Evolutionary conservation across 108 stramenopile species (phyloP).

Genomic region (Cylindrotheca fusiformis): DNA sequence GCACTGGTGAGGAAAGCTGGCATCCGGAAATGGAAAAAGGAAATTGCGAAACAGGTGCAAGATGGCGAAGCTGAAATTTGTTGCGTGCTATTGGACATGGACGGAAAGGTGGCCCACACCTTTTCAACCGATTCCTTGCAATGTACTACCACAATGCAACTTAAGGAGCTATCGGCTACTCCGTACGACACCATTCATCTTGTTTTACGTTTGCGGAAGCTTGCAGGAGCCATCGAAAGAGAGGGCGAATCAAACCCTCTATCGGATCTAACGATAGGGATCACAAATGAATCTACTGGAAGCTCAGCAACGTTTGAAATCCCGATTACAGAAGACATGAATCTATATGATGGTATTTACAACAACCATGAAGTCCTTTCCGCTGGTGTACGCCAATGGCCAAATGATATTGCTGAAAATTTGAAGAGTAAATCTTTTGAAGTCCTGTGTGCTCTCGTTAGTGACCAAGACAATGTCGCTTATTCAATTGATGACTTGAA

Average conservation of each 20-base stretch:
- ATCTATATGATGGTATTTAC: background rate
- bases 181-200: no score
- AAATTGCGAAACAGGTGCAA: conserved; percentile 16
- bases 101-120: no score
- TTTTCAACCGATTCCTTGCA: no score
- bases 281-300: no score
- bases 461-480: background rate
- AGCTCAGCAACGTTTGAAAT: no score
- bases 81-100: conserved; percentile 21
- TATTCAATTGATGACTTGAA: background rate
- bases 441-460: background rate
- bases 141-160: no score
- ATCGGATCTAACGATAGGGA: no score
- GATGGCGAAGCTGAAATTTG: conserved; percentile 18
- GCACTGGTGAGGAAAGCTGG: conserved; percentile 20
- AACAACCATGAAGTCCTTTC: background rate
- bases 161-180: no score
- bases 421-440: background rate
- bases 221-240: no score
- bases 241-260: no score
- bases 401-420: background rate
- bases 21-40: conserved; percentile 28
- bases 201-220: no score
- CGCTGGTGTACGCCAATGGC: background rate
- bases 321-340: no score